A percentile compares a stretch with the other conserved stretches of the same genome.
Conservation (phyloP, 352 stramenopile genomes). For the Poterioochromonas sp. region DNA sequence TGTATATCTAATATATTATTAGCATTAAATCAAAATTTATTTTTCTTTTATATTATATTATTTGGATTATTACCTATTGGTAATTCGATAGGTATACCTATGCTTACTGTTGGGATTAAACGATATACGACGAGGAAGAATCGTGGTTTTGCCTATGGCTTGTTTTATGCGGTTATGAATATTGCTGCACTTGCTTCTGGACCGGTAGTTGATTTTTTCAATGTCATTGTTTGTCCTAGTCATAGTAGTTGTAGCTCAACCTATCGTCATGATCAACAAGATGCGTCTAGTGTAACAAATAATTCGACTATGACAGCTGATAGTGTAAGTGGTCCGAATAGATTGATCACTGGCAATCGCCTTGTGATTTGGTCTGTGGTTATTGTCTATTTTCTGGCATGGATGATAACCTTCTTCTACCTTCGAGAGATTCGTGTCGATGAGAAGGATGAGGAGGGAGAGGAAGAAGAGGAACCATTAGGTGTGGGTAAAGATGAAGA, state of each 20-base stretch:
- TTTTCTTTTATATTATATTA: constrained; percentile 46
- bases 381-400: constrained; percentile 43
- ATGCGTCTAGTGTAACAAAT: too few relatives aligned
- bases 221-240: constrained; percentile 47
- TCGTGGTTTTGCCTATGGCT: constrained; percentile 57
- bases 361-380: constrained; percentile 50
- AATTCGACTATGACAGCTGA: too few relatives aligned
- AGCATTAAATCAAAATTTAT: neutral
- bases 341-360: constrained; percentile 46
- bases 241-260: too few relatives aligned
- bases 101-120: constrained; percentile 41
- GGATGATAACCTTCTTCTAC: constrained; percentile 9
- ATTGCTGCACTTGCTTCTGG: constrained; percentile 51
- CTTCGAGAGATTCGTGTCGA: constrained; percentile 1
- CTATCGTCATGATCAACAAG: too few relatives aligned
- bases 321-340: too few relatives aligned
- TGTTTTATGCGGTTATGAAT: constrained; percentile 62
- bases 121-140: constrained; percentile 48
- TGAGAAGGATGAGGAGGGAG: constrained; percentile 12
- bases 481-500: neutral
- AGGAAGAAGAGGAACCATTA: neutral
- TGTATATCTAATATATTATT: constrained; percentile 9
- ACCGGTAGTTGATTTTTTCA: constrained; percentile 52
- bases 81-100: constrained; percentile 55
- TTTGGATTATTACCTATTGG: constrained; percentile 48